phyloP scores from a whole-genome alignment of 306 rosid genomes.

The Geum urbanum region DNA sequence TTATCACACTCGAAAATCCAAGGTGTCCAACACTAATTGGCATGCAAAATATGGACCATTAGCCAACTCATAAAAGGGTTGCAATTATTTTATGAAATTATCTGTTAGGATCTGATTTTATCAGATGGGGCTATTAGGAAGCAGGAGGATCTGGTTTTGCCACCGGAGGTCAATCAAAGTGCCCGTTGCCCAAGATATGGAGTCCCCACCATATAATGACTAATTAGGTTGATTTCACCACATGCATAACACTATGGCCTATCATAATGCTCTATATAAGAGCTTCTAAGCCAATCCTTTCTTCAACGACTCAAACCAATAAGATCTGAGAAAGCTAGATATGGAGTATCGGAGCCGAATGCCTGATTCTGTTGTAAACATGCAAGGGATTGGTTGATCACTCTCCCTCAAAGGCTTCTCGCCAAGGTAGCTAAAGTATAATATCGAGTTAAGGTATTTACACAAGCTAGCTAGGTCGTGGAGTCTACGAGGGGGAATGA shows the following conservation, averaged over 20 bases:
- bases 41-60: neutral
- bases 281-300: constrained; percentile 24
- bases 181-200: constrained; percentile 2
- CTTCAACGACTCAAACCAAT: constrained; percentile 19
- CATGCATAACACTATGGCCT: neutral
- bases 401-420: constrained; percentile 37
- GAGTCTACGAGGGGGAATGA: constrained; percentile 5
- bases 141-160: constrained; percentile 8
- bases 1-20: neutral
- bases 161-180: neutral
- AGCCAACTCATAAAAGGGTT: neutral
- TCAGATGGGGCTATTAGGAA: neutral
- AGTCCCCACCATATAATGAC: constrained; percentile 1
- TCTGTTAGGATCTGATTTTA: neutral
- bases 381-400: constrained; percentile 32
- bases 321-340: neutral
- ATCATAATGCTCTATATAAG: constrained; percentile 24
- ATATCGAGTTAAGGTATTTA: constrained; percentile 2
- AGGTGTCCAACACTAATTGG: neutral
- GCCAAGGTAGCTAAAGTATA: neutral
- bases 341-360: neutral
- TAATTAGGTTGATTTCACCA: neutral
- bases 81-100: neutral
- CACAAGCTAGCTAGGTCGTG: neutral
- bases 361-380: neutral